Base-by-base conservation (phyloP, 2,329 filamentous ascomycete genomes). In the Colletotrichum sp. region DNA sequence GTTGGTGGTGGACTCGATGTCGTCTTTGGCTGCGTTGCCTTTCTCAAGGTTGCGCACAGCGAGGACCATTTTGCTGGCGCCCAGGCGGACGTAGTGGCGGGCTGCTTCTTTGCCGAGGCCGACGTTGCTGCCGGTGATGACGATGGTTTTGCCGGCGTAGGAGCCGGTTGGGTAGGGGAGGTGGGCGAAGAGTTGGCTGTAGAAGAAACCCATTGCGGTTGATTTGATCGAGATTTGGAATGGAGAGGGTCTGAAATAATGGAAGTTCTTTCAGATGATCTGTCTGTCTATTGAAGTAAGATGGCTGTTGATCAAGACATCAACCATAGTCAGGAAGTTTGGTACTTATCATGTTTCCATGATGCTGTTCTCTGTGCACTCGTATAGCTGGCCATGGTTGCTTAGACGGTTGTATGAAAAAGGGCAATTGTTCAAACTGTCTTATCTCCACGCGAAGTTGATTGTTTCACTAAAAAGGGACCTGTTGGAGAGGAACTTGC, bases 101-200 rank as follows among this genome's bases (percentile, higher is more conserved):
- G 82, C 83, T 7, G 83, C 83, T 78, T 85, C 84, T 18, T 82
- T 79, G 36, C 84, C 84, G 4, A 85, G 77, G 18, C 84, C 84
- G 28, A 77, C 79, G 69, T 85, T 85, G 59, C 80, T 78, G 24
- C 84, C 84, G 6, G 84, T 85, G 66, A 86, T 73, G 67, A 85
- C 76, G 69, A 84, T 60, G 5, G 81, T 83, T 73, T 86, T 80
- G 26, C 82, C 82, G 4, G 78, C 72, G 68, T 77, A 82, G 5
- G 75, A 77, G 36, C 63, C 60, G 13, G 65, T 78, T 44, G 82
- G 82, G 71, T 79, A 80, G 15, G 79, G 79, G 8, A 72, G 44
- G 26, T 21, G 52, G 10, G 34, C 64, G 55, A 77, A 49, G 18
- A 77, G 69, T 36, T 77, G 76, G 62, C 69, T 72, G 26, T 78